phyloP scores from a whole-genome alignment of 2,329 filamentous ascomycete genomes.

The Penicillium griseofulvum region DNA sequence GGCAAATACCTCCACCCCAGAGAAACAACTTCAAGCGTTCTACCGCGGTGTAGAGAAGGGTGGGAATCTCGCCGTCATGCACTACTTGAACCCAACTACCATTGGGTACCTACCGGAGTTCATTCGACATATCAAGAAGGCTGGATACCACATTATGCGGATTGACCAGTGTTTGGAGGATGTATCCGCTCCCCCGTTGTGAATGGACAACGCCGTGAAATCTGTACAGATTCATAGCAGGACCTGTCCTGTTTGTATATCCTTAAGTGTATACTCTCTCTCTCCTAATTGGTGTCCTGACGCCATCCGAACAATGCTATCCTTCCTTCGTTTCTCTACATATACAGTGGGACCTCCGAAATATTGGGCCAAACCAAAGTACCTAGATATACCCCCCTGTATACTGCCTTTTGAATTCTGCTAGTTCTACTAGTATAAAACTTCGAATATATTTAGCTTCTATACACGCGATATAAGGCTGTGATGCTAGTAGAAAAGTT shows the following conservation, averaged over 20 bases:
- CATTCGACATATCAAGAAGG: constrained; percentile 62
- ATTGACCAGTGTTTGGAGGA: constrained; percentile 67
- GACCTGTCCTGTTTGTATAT: neutral
- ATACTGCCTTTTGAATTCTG: no score
- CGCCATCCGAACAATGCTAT: neutral
- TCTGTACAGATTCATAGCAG: neutral
- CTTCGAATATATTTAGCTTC: no score
- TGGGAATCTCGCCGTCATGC: constrained; percentile 65
- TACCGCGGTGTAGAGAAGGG: constrained; percentile 61
- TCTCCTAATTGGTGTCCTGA: neutral
- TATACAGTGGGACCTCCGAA: no score
- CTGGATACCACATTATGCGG: constrained; percentile 64
- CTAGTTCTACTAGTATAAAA: no score
- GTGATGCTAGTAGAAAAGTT: no score
- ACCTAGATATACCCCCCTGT: no score
- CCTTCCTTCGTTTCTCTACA: neutral
- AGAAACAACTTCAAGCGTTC: constrained; percentile 67
- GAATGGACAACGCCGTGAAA: neutral
- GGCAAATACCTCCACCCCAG: constrained; percentile 60
- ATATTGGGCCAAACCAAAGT: no score
- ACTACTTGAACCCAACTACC: constrained; percentile 65
- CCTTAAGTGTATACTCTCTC: neutral
- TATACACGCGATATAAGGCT: no score
- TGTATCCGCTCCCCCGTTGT: constrained; percentile 36
- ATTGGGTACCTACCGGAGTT: constrained; percentile 64